phyloP scores from a whole-genome alignment of 305 asterid species.

The Vinca major region DNA sequence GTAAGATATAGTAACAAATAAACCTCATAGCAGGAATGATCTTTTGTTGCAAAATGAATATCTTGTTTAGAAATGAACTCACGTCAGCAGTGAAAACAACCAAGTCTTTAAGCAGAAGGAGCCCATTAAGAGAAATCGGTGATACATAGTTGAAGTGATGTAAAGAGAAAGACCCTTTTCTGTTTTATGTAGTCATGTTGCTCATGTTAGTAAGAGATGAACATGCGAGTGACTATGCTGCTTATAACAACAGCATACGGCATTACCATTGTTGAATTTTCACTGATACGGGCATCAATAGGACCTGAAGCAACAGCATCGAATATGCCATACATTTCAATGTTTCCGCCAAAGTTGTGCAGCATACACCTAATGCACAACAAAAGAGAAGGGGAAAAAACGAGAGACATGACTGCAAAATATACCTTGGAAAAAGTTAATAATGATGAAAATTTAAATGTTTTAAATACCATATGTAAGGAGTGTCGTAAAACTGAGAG shows the following conservation, averaged over 20 bases:
- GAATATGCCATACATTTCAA: conserved; percentile 89
- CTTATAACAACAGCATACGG: neutral
- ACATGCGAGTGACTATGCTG: neutral
- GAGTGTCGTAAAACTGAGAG: conserved; percentile 80
- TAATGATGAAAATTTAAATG: neutral
- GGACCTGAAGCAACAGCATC: conserved; percentile 96
- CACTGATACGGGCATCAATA: conserved; percentile 65
- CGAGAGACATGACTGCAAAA: conserved; percentile 1
- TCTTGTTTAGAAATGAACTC: neutral
- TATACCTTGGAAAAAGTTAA: neutral
- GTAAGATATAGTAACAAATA: neutral
- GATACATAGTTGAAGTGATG: neutral
- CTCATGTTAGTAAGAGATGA: neutral
- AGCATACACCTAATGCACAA: conserved; percentile 79
- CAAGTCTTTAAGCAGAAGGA: neutral
- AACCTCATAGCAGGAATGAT: neutral
- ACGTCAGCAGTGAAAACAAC: neutral
- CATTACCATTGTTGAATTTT: conserved; percentile 82
- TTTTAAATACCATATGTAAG: conserved; percentile 71
- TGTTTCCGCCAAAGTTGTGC: conserved; percentile 97
- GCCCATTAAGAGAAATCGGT: neutral
- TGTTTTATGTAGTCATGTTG: neutral
- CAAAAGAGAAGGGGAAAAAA: neutral
- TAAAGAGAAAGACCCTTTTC: neutral
- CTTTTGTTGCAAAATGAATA: neutral